These are phyloP conservation scores for Saccharomyces hybrid DNA, from an alignment of 1,139 yeast genomes.

Conservation along the genomic window DNA sequence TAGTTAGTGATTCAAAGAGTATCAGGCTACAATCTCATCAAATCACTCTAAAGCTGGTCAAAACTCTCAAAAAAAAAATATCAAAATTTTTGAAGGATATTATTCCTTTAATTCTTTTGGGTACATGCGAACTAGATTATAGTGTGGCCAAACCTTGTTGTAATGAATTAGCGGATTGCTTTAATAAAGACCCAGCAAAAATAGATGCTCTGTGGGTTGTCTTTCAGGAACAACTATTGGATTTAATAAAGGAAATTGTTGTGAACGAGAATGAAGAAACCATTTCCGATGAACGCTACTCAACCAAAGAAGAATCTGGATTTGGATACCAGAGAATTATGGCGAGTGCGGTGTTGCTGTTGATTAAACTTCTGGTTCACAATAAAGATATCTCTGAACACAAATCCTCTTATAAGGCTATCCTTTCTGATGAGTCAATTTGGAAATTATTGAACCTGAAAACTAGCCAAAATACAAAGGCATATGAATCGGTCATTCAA, in stretches of 20 bases:
- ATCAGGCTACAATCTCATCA: conserved; percentile 59
- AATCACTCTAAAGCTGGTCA: conserved; percentile 50
- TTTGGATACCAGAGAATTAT: conserved; percentile 60
- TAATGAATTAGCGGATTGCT: conserved; percentile 43
- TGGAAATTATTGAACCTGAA: conserved; percentile 37
- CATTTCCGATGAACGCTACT: conserved; percentile 68
- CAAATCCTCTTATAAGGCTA: conserved; percentile 11
- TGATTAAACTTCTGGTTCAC: conserved; percentile 37
- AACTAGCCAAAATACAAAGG: conserved; percentile 36
- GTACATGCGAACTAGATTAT: conserved; percentile 61
- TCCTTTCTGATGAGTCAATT: conserved; percentile 20
- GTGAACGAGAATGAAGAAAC: conserved; percentile 53
- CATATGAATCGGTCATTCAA: conserved; percentile 41
- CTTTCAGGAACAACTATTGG: conserved; percentile 50
- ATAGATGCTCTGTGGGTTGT: conserved; percentile 53
- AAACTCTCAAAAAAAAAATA: conserved; percentile 48
- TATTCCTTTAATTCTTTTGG: conserved; percentile 66
- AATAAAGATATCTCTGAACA: conserved; percentile 14
- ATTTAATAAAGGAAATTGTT: conserved; percentile 46
- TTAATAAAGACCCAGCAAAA: conserved; percentile 51
- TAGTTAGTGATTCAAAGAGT: conserved; percentile 59
- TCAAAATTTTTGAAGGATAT: conserved; percentile 62
- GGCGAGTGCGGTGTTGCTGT: conserved; percentile 44
- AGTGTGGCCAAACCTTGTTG: conserved; percentile 48
- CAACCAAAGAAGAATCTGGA: conserved; percentile 57